Percentiles rank a stretch among this genome's conserved stretches.
phyloP scores from a whole-genome alignment of 139 green algal species.

The Chlorella ohadii region DNA sequence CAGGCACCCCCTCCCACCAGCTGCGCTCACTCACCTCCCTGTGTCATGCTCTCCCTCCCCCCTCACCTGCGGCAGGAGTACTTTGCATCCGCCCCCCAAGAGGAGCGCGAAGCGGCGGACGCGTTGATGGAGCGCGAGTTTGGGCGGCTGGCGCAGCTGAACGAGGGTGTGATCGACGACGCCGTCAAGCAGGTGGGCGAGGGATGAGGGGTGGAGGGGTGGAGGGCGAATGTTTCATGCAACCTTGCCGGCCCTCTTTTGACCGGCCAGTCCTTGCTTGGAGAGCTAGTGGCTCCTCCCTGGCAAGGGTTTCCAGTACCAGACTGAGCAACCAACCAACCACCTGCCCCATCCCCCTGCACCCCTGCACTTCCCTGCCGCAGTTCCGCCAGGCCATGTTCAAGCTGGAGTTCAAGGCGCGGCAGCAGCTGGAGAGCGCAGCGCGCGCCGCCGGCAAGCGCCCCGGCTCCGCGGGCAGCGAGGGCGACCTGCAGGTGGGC shows the following conservation, averaged over 20 bases:
- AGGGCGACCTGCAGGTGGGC: too few relatives aligned
- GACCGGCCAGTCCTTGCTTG: neutral
- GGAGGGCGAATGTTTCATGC: neutral
- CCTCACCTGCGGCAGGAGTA: neutral
- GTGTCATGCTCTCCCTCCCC: neutral
- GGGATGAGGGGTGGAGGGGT: neutral
- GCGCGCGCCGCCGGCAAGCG: slow-evolving; percentile 11
- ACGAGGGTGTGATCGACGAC: slow-evolving; percentile 17
- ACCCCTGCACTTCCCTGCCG: neutral
- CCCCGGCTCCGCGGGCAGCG: neutral
- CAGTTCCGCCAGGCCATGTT: slow-evolving; percentile 38
- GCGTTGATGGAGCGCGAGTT: slow-evolving; percentile 24
- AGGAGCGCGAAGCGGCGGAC: slow-evolving; percentile 24
- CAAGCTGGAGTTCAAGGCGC: slow-evolving; percentile 36
- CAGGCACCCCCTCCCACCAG: too few relatives aligned
- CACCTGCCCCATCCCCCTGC: neutral
- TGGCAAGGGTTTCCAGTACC: too few relatives aligned
- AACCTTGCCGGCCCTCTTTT: neutral
- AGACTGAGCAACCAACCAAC: neutral
- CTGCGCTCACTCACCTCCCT: neutral
- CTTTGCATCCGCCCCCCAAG: slow-evolving; percentile 9
- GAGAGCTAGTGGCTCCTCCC: too few relatives aligned
- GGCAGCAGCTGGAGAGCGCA: slow-evolving; percentile 16
- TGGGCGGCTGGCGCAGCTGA: slow-evolving; percentile 17
- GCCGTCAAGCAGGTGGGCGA: slow-evolving; percentile 13